Percentiles rank a stretch among this genome's conserved stretches.
phyloP scores from a whole-genome alignment of 352 stramenopile genomes.

The Globisporangium camurandrum region DNA sequence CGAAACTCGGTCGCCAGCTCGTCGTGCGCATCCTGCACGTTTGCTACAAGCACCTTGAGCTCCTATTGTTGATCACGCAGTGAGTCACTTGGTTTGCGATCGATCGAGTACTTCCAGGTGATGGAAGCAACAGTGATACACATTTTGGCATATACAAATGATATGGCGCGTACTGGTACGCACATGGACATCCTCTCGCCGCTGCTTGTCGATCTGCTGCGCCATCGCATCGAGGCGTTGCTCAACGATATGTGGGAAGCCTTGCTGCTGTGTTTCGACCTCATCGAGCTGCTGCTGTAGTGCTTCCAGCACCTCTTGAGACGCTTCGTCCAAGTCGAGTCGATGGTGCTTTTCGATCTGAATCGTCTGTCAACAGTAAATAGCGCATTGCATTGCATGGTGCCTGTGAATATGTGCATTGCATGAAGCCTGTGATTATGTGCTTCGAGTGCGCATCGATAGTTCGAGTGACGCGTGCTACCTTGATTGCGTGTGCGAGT shows the following conservation, averaged over 20 bases:
- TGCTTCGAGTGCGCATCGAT: not conserved
- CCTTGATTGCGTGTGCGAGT: conserved; percentile 40
- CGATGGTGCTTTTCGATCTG: conserved; percentile 50
- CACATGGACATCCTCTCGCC: conserved; percentile 30
- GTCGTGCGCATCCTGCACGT: conserved; percentile 38
- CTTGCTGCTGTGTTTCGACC: conserved; percentile 25
- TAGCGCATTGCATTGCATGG: not conserved
- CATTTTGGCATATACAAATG: too few species aligned
- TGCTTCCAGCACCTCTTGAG: conserved; percentile 41
- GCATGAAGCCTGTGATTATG: not conserved
- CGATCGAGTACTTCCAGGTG: too few species aligned
- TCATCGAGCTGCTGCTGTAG: conserved; percentile 50
- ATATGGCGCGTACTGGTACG: not conserved
- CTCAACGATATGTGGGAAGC: conserved; percentile 22
- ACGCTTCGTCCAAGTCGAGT: conserved; percentile 48
- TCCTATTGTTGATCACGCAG: too few species aligned
- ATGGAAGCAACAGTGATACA: too few species aligned
- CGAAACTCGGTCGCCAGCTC: conserved; percentile 31
- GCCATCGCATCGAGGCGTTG: conserved; percentile 21
- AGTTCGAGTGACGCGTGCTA: conserved; percentile 7
- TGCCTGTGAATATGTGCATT: not conserved
- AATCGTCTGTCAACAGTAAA: conserved; percentile 22
- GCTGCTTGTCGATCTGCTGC: conserved; percentile 22
- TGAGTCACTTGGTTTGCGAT: too few species aligned
- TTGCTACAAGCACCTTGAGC: conserved; percentile 27